Evolutionary conservation across 495 filamentous ascomycete genomes (phyloP).

Genomic region (Copromyces sp.): DNA sequence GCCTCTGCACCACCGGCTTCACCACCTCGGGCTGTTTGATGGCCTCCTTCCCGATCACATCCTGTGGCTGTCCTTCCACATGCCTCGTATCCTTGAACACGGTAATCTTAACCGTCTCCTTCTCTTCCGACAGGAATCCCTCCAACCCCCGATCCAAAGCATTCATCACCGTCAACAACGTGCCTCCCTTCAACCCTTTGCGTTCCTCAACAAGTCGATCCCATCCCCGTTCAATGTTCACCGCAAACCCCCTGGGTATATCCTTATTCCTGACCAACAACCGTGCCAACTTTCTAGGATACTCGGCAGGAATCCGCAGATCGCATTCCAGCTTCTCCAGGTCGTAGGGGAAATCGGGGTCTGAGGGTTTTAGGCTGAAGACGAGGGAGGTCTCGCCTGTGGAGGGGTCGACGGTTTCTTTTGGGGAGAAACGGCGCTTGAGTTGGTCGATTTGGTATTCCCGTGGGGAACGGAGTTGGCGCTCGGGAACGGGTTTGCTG

Average conservation of each 20-base stretch:
- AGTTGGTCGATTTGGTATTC: slow-evolving; percentile 72
- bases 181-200: slow-evolving; percentile 30
- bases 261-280: slow-evolving; percentile 63
- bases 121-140: slow-evolving; percentile 55
- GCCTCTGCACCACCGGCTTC: slow-evolving; percentile 17
- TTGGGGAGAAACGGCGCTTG: slow-evolving; percentile 57
- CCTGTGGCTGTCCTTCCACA: slow-evolving; percentile 7
- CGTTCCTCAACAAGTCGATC: slow-evolving; percentile 48
- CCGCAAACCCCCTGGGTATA: slow-evolving; percentile 69
- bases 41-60: not conserved
- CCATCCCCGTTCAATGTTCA: slow-evolving; percentile 76
- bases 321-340: slow-evolving; percentile 60
- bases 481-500: slow-evolving; percentile 52
- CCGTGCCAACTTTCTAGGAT: slow-evolving; percentile 47
- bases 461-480: slow-evolving; percentile 57
- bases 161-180: slow-evolving; percentile 60
- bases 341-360: slow-evolving; percentile 80
- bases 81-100: slow-evolving; percentile 50
- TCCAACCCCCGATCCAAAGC: slow-evolving; percentile 68
- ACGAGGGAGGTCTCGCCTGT: slow-evolving; percentile 41
- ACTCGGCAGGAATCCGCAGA: slow-evolving; percentile 55
- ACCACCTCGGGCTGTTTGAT: slow-evolving; percentile 33
- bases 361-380: slow-evolving; percentile 66
- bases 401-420: slow-evolving; percentile 41
- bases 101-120: slow-evolving; percentile 69